Conservation (phyloP, 148 eudicot species). For the Fagopyrum homotropicum region DNA sequence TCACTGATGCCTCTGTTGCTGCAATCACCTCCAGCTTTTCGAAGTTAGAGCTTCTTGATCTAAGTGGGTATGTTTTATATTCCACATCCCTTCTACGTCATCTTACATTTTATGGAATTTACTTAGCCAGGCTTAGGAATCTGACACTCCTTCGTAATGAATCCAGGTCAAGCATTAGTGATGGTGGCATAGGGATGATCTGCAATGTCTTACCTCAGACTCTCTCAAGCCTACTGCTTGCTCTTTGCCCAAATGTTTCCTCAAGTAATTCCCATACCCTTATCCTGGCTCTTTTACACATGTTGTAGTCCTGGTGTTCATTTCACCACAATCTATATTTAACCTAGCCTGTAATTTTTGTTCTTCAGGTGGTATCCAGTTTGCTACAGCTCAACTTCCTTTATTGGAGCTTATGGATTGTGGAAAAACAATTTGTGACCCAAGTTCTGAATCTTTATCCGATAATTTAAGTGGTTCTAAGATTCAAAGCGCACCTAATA, state of each 20-base stretch:
- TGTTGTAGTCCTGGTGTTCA: neutral
- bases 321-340: neutral
- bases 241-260: constrained; percentile 82
- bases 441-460: constrained; percentile 23
- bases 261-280: constrained; percentile 52
- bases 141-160: neutral
- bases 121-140: neutral
- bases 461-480: constrained; percentile 27
- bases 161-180: constrained; percentile 86
- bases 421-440: constrained; percentile 79
- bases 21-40: constrained; percentile 84
- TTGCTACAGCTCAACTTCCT: constrained; percentile 95
- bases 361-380: constrained; percentile 85
- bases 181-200: constrained; percentile 88
- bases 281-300: neutral
- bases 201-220: constrained; percentile 81
- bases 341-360: neutral
- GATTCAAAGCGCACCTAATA: constrained; percentile 36
- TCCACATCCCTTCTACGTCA: neutral
- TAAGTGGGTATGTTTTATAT: constrained; percentile 73
- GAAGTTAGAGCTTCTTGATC: constrained; percentile 79
- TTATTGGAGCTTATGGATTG: constrained; percentile 91
- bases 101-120: neutral
- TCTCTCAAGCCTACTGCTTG: constrained; percentile 68
- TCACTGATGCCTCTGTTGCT: constrained; percentile 92